Evolutionary conservation across 1,284 basidiomycete genomes (phyloP).

Genomic region (Anthracocystis walkeri): DNA sequence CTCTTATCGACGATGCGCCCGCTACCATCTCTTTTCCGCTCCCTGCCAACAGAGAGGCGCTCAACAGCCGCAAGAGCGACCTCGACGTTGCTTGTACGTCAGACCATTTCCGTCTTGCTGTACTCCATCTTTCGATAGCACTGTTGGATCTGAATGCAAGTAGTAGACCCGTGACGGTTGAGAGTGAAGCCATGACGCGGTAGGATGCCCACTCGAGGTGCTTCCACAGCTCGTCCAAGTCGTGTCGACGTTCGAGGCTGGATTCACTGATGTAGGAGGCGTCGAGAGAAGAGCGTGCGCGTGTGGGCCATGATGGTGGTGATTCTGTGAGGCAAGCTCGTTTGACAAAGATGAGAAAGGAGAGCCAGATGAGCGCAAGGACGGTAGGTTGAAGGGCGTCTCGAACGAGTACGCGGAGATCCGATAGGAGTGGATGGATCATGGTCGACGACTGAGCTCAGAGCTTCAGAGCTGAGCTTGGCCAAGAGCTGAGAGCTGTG

Average conservation of each 20-base stretch:
- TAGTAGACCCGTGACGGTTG: constrained; percentile 45
- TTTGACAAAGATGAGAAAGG: constrained; percentile 25
- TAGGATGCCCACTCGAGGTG: constrained; percentile 42
- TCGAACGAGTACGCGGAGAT: constrained; percentile 4
- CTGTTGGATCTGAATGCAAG: constrained; percentile 50
- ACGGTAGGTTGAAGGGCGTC: constrained; percentile 34
- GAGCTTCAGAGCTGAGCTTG: neutral
- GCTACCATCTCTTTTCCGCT: neutral
- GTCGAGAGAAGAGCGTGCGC: constrained; percentile 19
- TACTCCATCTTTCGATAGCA: constrained; percentile 47
- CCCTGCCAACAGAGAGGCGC: constrained; percentile 16
- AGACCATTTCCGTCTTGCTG: constrained; percentile 39
- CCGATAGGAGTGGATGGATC: neutral
- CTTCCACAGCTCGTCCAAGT: constrained; percentile 24
- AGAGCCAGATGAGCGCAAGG: constrained; percentile 37
- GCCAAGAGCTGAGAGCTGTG: neutral
- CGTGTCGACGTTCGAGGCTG: neutral
- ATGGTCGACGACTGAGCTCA: neutral
- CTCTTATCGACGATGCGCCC: neutral
- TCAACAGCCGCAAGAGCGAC: constrained; percentile 33
- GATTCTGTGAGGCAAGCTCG: neutral
- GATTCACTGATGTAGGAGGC: neutral
- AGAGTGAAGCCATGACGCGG: constrained; percentile 36
- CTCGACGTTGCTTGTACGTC: constrained; percentile 37
- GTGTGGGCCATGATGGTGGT: constrained; percentile 9